A percentile compares a stretch with the other conserved stretches of the same genome.
Conservation (phyloP, 441 rosid species). For the Pelargonium cotyledonis region DNA sequence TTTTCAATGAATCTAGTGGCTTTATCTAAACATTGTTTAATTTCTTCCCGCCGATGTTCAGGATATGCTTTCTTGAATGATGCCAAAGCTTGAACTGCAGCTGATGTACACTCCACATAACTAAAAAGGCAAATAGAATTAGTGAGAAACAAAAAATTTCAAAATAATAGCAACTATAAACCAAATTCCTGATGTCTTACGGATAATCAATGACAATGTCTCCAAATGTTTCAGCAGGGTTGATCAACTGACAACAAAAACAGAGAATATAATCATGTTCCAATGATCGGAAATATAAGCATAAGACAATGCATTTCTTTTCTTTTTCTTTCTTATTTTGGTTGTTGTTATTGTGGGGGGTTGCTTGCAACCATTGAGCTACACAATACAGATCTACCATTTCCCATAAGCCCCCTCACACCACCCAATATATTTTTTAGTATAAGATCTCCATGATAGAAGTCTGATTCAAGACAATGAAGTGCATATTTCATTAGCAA, state of each 20-base stretch:
- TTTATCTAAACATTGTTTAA: conserved; percentile 47
- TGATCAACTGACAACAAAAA: conserved; percentile 59
- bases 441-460: no score
- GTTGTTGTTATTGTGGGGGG: no score
- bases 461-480: no score
- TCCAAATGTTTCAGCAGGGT: conserved; percentile 98
- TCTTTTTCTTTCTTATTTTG: no score
- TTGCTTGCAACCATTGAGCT: no score
- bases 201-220: conserved; percentile 94
- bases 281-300: no score
- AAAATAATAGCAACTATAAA: conserved; percentile 1
- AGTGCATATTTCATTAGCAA: no score
- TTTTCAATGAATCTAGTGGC: conserved; percentile 47
- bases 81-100: conserved; percentile 61
- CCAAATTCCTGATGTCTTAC: conserved; percentile 43
- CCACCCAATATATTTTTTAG: no score
- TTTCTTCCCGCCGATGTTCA: conserved; percentile 50
- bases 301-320: no score
- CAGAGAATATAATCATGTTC: background rate
- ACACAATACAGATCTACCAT: no score
- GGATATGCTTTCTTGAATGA: conserved; percentile 48
- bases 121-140: conserved; percentile 31
- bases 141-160: conserved; percentile 6
- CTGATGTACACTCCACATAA: conserved; percentile 70
- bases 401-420: no score